Base-by-base conservation (phyloP, 257 asterid species). In the Paulownia fortunei region DNA sequence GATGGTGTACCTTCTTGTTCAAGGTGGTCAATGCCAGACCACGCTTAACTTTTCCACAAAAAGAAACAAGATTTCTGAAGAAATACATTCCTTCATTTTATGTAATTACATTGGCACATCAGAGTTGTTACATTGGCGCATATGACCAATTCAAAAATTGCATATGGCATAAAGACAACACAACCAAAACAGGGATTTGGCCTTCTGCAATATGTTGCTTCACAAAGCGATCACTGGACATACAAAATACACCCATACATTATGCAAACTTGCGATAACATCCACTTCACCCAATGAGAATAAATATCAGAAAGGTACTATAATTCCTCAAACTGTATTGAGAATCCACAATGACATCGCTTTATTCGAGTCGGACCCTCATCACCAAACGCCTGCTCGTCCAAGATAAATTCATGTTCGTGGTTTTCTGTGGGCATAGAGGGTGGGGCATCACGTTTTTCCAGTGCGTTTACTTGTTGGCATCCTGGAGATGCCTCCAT, bases 331-430 rank as follows among this genome's bases (percentile, higher is more conserved):
- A 82, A 86, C 76, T 91, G 88, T 74, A 95, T 67, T 27, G 91
- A 86, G 78, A 95, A 95, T 23, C 99, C 99, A 85, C 97, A 91
- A n/a, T 8, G 78, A 67, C 98, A 91, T 16, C 89, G 84, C 72
- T 91, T 93, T 26, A 86, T 82, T 51, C 79, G 80, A 8, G 82
- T 79, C 0, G 81, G 76, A 74, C 88, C 83, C 69, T 85, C 92
- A 37, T 85, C 96, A 60, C 82, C 88, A 8, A 75, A 62, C 23
- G 26, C 78, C 75, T 88, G 77, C 69, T 88, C 93, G n/a, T 79
- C 92, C 69, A 87, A 27, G 19, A 79, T 13, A 60, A 87, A 90
- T 37, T 84, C 87, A 21, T 93, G 97, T 39, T 91, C 92, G 36
- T 91, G 99, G 82, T 76, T 81, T 78, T 84, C 90, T 24, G 84